These are phyloP conservation scores for Hypoxylon fuscum DNA, from an alignment of 495 filamentous ascomycete species.

Conservation along the genomic window DNA sequence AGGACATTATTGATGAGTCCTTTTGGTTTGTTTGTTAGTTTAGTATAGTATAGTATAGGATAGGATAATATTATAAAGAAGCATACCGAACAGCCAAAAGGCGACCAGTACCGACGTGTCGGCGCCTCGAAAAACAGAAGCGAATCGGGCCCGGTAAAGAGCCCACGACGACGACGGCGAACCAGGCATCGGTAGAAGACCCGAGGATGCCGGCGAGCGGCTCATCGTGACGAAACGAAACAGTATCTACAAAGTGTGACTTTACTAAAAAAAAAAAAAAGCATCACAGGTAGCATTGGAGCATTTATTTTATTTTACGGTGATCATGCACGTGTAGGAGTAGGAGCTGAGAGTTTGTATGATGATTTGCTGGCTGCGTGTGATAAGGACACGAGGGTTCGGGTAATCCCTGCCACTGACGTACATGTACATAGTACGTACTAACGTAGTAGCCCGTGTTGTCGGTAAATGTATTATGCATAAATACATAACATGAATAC, in stretches of 20 bases:
- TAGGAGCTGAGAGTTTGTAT: too few species aligned
- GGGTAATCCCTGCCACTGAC: background rate
- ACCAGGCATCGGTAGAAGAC: conserved; percentile 74
- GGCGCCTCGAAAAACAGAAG: conserved; percentile 68
- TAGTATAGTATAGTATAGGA: too few species aligned
- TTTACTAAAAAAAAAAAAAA: too few species aligned
- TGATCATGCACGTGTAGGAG: too few species aligned
- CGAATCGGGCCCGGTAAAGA: conserved; percentile 71
- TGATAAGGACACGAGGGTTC: background rate
- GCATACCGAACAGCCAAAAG: conserved; percentile 92
- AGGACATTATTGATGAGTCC: conserved; percentile 97
- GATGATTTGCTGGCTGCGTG: too few species aligned
- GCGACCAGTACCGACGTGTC: conserved; percentile 78
- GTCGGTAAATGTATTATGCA: background rate
- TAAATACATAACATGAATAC: background rate
- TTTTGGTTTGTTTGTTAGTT: conserved; percentile 46
- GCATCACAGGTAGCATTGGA: too few species aligned
- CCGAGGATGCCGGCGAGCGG: conserved; percentile 53
- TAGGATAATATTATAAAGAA: too few species aligned
- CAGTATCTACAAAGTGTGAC: too few species aligned
- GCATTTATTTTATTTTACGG: too few species aligned
- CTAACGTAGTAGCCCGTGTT: background rate
- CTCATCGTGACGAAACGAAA: conserved; percentile 17
- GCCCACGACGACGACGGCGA: conserved; percentile 79
- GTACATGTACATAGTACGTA: too few species aligned